Percentiles rank a stretch among this genome's conserved stretches.
These are phyloP conservation scores for Immersiella caudata DNA, from an alignment of 495 filamentous ascomycete genomes.

Conservation along the genomic window DNA sequence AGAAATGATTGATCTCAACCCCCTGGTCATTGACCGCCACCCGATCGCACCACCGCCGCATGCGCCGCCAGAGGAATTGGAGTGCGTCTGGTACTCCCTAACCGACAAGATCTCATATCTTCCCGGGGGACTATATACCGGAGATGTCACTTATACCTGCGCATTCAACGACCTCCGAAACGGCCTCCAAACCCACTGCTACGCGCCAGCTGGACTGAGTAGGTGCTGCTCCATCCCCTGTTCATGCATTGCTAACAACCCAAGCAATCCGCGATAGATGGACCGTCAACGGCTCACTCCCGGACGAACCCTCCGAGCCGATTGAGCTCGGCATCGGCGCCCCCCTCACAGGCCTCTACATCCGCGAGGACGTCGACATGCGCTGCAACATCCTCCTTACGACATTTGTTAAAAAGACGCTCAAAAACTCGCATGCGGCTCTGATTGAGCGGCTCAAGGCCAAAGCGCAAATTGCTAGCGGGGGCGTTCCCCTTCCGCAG, in stretches of 20 bases:
- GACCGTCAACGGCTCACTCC: slow-evolving; percentile 63
- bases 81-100: slow-evolving; percentile 71
- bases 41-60: slow-evolving; percentile 63
- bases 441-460: slow-evolving; percentile 67
- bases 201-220: slow-evolving; percentile 53
- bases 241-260: slow-evolving; percentile 13
- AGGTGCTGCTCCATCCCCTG: neutral
- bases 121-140: slow-evolving; percentile 63
- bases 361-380: slow-evolving; percentile 78
- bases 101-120: slow-evolving; percentile 74
- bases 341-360: slow-evolving; percentile 67
- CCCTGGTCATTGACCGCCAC: slow-evolving; percentile 70
- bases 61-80: slow-evolving; percentile 65
- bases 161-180: slow-evolving; percentile 71
- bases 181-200: slow-evolving; percentile 75
- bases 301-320: slow-evolving; percentile 61
- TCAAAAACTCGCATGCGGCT: slow-evolving; percentile 68
- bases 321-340: slow-evolving; percentile 63
- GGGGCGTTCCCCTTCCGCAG: neutral
- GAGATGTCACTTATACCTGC: slow-evolving; percentile 72
- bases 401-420: slow-evolving; percentile 72
- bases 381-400: slow-evolving; percentile 73
- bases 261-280: slow-evolving; percentile 69
- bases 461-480: slow-evolving; percentile 51
- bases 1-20: slow-evolving; percentile 82